These are phyloP conservation scores for Leccinum subrobustum DNA, from an alignment of 1,284 basidiomycete species.

Conservation along the genomic window DNA sequence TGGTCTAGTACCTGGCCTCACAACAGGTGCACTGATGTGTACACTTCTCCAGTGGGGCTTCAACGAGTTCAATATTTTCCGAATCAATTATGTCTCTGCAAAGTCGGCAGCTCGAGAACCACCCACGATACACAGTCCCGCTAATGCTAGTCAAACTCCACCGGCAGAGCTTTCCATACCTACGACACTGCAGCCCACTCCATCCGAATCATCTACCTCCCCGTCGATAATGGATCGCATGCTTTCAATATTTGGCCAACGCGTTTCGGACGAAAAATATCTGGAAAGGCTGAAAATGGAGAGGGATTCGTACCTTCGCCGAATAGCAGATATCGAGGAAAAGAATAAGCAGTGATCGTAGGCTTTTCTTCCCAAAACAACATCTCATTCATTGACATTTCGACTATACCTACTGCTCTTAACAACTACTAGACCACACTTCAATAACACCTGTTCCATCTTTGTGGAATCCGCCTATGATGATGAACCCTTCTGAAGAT, in stretches of 20 bases:
- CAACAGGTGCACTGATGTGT: constrained; percentile 54
- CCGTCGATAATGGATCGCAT: constrained; percentile 35
- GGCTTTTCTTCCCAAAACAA: neutral
- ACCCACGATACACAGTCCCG: neutral
- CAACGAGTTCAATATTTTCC: constrained; percentile 61
- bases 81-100: constrained; percentile 53
- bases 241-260: constrained; percentile 45
- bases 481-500: constrained; percentile 40
- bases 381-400: constrained; percentile 1
- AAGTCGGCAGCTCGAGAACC: constrained; percentile 8
- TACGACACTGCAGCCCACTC: constrained; percentile 6
- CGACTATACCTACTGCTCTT: constrained; percentile 8
- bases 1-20: constrained; percentile 49
- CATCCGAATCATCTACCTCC: constrained; percentile 3
- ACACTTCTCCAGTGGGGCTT: constrained; percentile 57
- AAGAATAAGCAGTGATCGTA: constrained; percentile 33
- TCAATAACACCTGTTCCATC: constrained; percentile 61
- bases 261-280: constrained; percentile 65
- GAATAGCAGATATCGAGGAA: constrained; percentile 57
- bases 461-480: constrained; percentile 58
- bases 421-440: constrained; percentile 42
- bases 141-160: neutral
- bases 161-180: neutral
- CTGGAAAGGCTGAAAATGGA: constrained; percentile 50
- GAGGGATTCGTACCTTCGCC: constrained; percentile 48